Evolutionary conservation across 139 green algal genomes (phyloP), one percentile per base, ranked within the genome.

Genomic region (Micractinium conductrix): DNA sequence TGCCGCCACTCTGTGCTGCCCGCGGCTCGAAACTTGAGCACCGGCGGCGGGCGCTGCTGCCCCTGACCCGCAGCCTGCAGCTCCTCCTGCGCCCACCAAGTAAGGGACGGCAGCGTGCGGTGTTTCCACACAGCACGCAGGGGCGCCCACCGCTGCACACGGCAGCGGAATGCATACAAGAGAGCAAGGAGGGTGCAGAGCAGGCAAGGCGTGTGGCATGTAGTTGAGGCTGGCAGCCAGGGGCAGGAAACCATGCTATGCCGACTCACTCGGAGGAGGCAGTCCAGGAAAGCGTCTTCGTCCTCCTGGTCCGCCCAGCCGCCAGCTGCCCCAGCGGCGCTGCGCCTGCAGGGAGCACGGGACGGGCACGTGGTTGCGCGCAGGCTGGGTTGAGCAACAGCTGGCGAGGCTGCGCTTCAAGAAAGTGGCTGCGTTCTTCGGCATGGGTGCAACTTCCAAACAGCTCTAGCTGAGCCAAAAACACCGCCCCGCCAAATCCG

Each of bases 231-330:
- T 68, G 60, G 19, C 60, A 68, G 60, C n/a, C 60, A 68, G 26
- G 26, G 19, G 60, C 60, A 68, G 60, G 26, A 68, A 28, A 28
- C 22, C 21, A 55, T 6, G 40, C 38, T n/a, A 9, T 58, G 40
- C 69, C 1, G 28, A 53, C 71, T 40, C 68, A 85, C 80, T 70
- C 76, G 80, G 5, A 85, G 71, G 28, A 91, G 50, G 30, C 70
- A 68, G 65, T 88, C 85, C 82, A 91, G 58, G 43, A 91, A 88
- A 0, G 88, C 88, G 17, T 89, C 88, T 35, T 91, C 88, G 44
- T 91, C 88, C 63, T 91, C 88, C 43, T 81, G 69, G 4, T 87
- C 80, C 1, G 78, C 65, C 70, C 83, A 87, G 0, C 44, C 83
- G 60, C 60, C n/a, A n/a, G n/a, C n/a, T n/a, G n/a, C n/a, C n/a